Percentiles rank a stretch among this genome's conserved stretches.
Conservation (phyloP, 176 grass and related monocot species). For the Themeda triandra region DNA sequence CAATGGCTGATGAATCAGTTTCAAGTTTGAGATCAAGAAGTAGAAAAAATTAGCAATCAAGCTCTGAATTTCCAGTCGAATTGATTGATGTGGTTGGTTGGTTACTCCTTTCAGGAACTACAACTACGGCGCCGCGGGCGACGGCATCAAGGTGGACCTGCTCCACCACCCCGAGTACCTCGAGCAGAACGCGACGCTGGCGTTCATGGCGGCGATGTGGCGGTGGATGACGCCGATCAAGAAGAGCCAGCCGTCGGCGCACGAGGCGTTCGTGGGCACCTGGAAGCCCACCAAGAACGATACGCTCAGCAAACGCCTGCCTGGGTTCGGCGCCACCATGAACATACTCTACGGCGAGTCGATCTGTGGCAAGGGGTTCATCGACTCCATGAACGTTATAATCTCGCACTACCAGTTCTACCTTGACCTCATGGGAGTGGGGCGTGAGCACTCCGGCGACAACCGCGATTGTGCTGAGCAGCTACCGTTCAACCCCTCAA, state of each 20-base stretch:
- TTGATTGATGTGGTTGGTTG: not conserved
- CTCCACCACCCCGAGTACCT: slow-evolving; percentile 88
- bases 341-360: slow-evolving; percentile 76
- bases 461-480: slow-evolving; percentile 78
- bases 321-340: slow-evolving; percentile 90
- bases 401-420: slow-evolving; percentile 95
- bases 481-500: slow-evolving; percentile 60
- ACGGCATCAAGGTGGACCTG: slow-evolving; percentile 58
- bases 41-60: not conserved
- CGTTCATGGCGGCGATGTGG: slow-evolving; percentile 88
- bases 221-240: slow-evolving; percentile 96
- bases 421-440: slow-evolving; percentile 82
- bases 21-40: not conserved
- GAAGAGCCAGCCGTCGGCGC: slow-evolving; percentile 85
- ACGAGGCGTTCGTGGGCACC: slow-evolving; percentile 68
- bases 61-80: not conserved
- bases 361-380: slow-evolving; percentile 68
- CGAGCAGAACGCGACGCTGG: slow-evolving; percentile 82
- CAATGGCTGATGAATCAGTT: not conserved
- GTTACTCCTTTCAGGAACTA: slow-evolving; percentile 59
- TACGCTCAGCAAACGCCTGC: slow-evolving; percentile 54
- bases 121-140: slow-evolving; percentile 66
- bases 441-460: slow-evolving; percentile 58
- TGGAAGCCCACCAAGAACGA: slow-evolving; percentile 97
- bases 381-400: slow-evolving; percentile 68